These are phyloP conservation scores for Petunia secreta DNA, from an alignment of 257 asterid genomes.

Conservation along the genomic window DNA sequence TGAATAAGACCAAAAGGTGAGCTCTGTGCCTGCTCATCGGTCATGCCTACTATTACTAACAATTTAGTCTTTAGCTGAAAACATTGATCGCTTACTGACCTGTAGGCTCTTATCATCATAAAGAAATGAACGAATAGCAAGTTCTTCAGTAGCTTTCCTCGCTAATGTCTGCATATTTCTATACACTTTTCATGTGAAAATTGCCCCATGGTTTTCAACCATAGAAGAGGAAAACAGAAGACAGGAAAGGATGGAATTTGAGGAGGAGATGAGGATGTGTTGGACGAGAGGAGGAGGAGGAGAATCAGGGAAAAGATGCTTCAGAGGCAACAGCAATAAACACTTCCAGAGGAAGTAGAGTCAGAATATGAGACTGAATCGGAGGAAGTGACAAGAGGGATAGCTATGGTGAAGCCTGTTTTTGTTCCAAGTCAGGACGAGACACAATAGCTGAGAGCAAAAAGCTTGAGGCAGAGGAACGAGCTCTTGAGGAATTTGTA, in stretches of 20 bases:
- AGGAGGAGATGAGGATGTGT: conserved; percentile 81
- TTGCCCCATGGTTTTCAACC: conserved; percentile 47
- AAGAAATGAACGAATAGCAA: too few species aligned
- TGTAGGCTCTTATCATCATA: too few species aligned
- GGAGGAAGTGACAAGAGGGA: conserved; percentile 68
- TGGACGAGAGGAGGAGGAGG: conserved; percentile 81
- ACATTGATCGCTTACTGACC: too few species aligned
- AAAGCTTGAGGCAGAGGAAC: conserved; percentile 87
- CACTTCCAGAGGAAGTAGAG: conserved; percentile 65
- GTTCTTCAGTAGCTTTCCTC: too few species aligned
- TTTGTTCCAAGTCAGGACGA: conserved; percentile 79
- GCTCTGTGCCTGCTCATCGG: too few species aligned
- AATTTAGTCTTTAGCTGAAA: too few species aligned
- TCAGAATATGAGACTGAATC: conserved; percentile 93
- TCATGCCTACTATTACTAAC: too few species aligned
- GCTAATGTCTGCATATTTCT: too few species aligned
- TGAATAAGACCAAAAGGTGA: too few species aligned
- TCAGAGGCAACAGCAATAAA: conserved; percentile 76
- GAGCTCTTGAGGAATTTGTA: conserved; percentile 71
- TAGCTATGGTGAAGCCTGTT: conserved; percentile 82
- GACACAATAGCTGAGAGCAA: conserved; percentile 91
- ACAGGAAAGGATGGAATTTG: conserved; percentile 62
- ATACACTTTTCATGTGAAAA: too few species aligned
- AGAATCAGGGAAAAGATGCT: conserved; percentile 63
- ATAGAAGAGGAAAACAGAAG: conserved; percentile 77